These are phyloP conservation scores for Flaveria bidentis DNA, from an alignment of 129 eudicot species.

Conservation along the genomic window DNA sequence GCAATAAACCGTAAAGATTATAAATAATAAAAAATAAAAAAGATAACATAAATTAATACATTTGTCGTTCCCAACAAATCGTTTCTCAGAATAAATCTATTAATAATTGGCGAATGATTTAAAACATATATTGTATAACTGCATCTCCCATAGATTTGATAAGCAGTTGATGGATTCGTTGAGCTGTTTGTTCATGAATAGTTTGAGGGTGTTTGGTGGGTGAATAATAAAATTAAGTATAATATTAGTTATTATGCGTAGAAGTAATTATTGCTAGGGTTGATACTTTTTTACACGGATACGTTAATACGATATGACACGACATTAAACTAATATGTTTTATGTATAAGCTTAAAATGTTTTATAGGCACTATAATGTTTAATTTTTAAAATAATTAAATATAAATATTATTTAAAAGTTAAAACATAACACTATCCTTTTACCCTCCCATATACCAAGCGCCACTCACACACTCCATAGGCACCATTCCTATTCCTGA, in stretches of 20 bases:
- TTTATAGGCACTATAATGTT: too few relatives aligned
- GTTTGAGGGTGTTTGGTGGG: background rate
- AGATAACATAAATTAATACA: background rate
- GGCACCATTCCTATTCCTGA: too few relatives aligned
- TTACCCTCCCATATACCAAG: too few relatives aligned
- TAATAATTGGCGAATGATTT: background rate
- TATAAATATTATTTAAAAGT: too few relatives aligned
- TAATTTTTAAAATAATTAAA: too few relatives aligned
- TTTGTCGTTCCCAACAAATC: constrained; percentile 10
- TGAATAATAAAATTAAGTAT: background rate
- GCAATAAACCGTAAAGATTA: background rate
- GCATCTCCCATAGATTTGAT: background rate
- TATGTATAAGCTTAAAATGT: too few relatives aligned
- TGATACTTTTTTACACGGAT: too few relatives aligned
- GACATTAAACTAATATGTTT: too few relatives aligned
- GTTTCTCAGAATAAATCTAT: background rate
- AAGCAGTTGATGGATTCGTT: background rate
- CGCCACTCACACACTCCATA: too few relatives aligned
- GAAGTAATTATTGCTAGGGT: background rate
- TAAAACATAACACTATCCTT: too few relatives aligned
- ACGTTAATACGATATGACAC: too few relatives aligned
- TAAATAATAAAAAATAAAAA: background rate
- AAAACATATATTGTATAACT: background rate
- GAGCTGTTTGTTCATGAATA: background rate
- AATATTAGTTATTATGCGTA: background rate